phyloP scores from a whole-genome alignment of 2,329 filamentous ascomycete genomes.

The Hypoxylon sp. region DNA sequence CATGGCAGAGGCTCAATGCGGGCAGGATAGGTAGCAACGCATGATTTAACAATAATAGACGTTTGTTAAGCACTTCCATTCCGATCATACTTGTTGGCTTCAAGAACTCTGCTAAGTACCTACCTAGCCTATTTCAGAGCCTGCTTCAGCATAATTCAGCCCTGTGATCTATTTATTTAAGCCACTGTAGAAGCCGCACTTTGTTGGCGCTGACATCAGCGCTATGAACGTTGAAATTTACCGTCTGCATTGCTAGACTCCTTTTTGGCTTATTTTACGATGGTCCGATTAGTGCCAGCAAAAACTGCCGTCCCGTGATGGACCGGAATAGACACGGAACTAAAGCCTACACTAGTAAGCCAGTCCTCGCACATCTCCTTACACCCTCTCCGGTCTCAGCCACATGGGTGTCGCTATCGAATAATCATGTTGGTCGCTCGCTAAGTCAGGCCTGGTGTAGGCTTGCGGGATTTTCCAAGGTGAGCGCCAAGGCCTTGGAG shows the following conservation, averaged over 20 bases:
- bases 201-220: constrained; percentile 38
- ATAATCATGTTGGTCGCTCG: constrained; percentile 1
- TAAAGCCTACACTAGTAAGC: constrained; percentile 18
- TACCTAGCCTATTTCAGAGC: constrained; percentile 31
- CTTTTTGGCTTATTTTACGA: constrained; percentile 2
- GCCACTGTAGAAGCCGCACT: constrained; percentile 14
- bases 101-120: constrained; percentile 2
- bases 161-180: constrained; percentile 12
- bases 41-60: constrained; percentile 22
- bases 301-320: constrained; percentile 19
- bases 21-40: constrained; percentile 9
- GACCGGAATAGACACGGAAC: constrained; percentile 16
- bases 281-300: constrained; percentile 6
- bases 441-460: neutral
- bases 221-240: constrained; percentile 19
- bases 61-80: constrained; percentile 8
- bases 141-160: constrained; percentile 12
- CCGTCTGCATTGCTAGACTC: constrained; percentile 9
- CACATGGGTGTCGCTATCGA: constrained; percentile 14
- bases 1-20: constrained; percentile 1
- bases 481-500: constrained; percentile 8
- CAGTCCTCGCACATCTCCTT: constrained; percentile 9
- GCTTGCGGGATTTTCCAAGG: constrained; percentile 8
- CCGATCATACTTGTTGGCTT: neutral
- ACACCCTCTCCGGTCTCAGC: constrained; percentile 26